Evolutionary conservation across 179 eudicot species (phyloP), one percentile per base, ranked within the genome.

Genomic region (Spinacia oleracea): DNA sequence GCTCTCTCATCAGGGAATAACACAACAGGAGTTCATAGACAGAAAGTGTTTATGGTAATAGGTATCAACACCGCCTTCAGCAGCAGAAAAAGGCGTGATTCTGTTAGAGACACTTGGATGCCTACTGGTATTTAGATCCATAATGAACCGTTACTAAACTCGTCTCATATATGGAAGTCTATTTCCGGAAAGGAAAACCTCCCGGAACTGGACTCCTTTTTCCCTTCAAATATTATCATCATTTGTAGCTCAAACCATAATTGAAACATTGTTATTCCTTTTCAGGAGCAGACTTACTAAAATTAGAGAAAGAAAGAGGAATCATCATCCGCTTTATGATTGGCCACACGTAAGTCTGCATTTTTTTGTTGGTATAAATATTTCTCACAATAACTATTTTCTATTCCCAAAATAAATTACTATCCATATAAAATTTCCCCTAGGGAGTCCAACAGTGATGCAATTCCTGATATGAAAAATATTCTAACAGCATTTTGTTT

Each of bases 1-100:
- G 2, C 18, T 3, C 23, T 45, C 27, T 82, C 62, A 18, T 65
- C 16, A 32, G 40, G 31, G 34, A 45, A n/a, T 20, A 70, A 70
- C 60, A 72, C 43, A 25, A 5, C 15, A 16, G 75, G 69, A 56
- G 23, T 14, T 9, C 64, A 9, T 14, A 75, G 64, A 53, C 45
- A 75, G 15, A 83, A 83, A 64, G 74, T 64, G 63, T 75, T 75
- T 18, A 21, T 79, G 25, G 82, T 83, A 15, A 51, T 83, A 35
- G 85, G 85, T 31, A 53, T 83, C 35, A 83, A 83, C 42, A 83
- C 85, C 6, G 85, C 85, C 45, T 83, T 83, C 73, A 83, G 77
- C 59, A 83, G 85, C 46, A 60, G 82, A 5, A 76, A n/a, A 63
- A 63, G 85, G 50, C 82, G 85, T 15, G 80, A 79, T 18, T 83